A percentile compares a stretch with the other conserved stretches of the same genome.
These are phyloP conservation scores for Sporodiniella umbellata DNA, from an alignment of 371 early-diverging fungal species.

Conservation along the genomic window DNA sequence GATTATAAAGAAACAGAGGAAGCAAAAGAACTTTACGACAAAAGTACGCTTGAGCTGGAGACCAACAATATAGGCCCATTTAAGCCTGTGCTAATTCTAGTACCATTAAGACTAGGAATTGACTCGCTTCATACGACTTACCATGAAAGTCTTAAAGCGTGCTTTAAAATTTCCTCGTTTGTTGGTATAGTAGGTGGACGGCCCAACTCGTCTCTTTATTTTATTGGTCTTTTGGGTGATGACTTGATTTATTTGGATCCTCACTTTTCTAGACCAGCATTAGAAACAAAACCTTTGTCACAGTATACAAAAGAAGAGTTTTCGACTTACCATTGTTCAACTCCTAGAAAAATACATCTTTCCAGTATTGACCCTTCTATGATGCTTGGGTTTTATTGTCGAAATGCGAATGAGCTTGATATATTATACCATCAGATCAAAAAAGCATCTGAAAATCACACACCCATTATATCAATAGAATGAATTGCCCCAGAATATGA, in stretches of 20 bases:
- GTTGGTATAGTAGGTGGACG: conserved; percentile 93
- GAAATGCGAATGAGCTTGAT: conserved; percentile 60
- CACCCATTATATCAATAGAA: conserved; percentile 66
- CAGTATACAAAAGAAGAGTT: conserved; percentile 67
- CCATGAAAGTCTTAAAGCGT: conserved; percentile 69
- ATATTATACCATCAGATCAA: conserved; percentile 54
- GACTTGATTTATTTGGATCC: conserved; percentile 93
- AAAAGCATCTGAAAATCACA: conserved; percentile 44
- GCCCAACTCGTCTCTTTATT: conserved; percentile 92
- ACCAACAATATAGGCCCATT: conserved; percentile 15
- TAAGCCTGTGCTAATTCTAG: conserved; percentile 75
- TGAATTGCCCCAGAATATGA: conserved; percentile 66
- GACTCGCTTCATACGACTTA: conserved; percentile 86
- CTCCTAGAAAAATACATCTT: conserved; percentile 70
- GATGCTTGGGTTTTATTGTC: conserved; percentile 88
- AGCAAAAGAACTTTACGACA: conserved; percentile 30
- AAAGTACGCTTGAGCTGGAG: conserved; percentile 8
- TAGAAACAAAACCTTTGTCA: conserved; percentile 49
- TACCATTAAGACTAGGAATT: conserved; percentile 87
- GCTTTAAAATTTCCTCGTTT: conserved; percentile 74
- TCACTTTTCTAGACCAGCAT: conserved; percentile 77
- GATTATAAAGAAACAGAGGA: conserved; percentile 19
- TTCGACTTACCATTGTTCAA: conserved; percentile 78
- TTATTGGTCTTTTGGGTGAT: conserved; percentile 83
- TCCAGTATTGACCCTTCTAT: conserved; percentile 88